These are phyloP conservation scores for Gentiana straminea DNA, from an alignment of 257 asterid genomes.

Conservation along the genomic window DNA sequence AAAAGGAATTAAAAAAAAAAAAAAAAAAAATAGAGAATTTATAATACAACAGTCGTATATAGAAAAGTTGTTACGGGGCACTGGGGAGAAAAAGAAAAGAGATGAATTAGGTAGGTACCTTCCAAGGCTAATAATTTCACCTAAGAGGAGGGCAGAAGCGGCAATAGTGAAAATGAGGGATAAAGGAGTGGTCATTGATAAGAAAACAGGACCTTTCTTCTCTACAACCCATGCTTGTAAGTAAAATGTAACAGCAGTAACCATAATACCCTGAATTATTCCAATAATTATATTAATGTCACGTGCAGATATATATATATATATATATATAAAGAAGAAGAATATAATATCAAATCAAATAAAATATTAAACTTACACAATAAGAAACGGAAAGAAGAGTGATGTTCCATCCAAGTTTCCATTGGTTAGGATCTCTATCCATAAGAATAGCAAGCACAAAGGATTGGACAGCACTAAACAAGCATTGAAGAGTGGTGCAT, in stretches of 20 bases:
- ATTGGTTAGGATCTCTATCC: slow-evolving; percentile 47
- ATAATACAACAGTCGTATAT: background rate
- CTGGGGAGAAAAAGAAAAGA: too few species aligned
- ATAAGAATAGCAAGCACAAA: slow-evolving; percentile 47
- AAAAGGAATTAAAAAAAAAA: background rate
- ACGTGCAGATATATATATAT: too few species aligned
- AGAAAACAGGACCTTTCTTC: slow-evolving; percentile 78
- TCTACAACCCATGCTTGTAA: slow-evolving; percentile 82
- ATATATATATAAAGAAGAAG: too few species aligned
- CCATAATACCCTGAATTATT: slow-evolving; percentile 54
- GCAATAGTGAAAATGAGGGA: slow-evolving; percentile 43
- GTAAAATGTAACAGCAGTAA: slow-evolving; percentile 71
- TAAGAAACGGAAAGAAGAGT: slow-evolving; percentile 53
- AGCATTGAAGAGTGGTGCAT: slow-evolving; percentile 58
- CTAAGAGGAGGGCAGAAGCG: slow-evolving; percentile 51
- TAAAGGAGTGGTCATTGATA: slow-evolving; percentile 70
- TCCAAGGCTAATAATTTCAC: slow-evolving; percentile 58
- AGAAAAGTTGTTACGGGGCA: background rate
- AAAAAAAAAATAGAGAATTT: background rate
- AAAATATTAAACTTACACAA: slow-evolving; percentile 38
- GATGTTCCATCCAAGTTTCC: slow-evolving; percentile 67
- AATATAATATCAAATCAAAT: too few species aligned
- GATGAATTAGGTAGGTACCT: slow-evolving; percentile 26
- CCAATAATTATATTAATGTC: too few species aligned
- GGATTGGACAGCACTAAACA: slow-evolving; percentile 55